These are phyloP conservation scores for Syncephalastrum sp. DNA, from an alignment of 371 early-diverging fungal genomes.

Conservation along the genomic window DNA sequence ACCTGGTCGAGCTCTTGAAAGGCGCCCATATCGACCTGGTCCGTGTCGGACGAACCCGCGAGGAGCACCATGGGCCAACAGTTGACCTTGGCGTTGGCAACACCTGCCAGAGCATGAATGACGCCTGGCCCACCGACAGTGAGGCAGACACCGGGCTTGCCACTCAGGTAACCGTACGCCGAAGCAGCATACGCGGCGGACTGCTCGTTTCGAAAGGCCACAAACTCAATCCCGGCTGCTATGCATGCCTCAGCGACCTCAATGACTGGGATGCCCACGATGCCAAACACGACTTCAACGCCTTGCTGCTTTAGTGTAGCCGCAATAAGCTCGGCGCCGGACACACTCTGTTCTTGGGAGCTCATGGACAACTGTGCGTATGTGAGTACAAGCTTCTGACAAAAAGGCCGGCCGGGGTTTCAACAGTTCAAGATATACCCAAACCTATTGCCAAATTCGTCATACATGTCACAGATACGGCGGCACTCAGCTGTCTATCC, in stretches of 20 bases:
- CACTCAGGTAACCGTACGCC: conserved; percentile 67
- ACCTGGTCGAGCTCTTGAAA: conserved; percentile 83
- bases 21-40: conserved; percentile 65
- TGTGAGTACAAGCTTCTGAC: no score
- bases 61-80: conserved; percentile 70
- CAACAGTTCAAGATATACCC: no score
- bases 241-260: conserved; percentile 75
- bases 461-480: no score
- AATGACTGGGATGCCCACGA: conserved; percentile 85
- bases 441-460: no score
- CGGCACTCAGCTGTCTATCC: no score
- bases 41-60: conserved; percentile 59
- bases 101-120: conserved; percentile 74
- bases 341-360: conserved; percentile 14
- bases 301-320: conserved; percentile 57
- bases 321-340: conserved; percentile 70
- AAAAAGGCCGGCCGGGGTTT: no score
- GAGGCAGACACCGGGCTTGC: conserved; percentile 73
- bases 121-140: conserved; percentile 83
- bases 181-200: conserved; percentile 79
- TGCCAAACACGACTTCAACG: conserved; percentile 74
- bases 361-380: no score
- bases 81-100: conserved; percentile 71
- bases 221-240: conserved; percentile 70
- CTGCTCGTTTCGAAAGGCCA: conserved; percentile 80